Evolutionary conservation across 2,329 filamentous ascomycete species (phyloP).

Genomic region (Bimuria novae-zelandiae): DNA sequence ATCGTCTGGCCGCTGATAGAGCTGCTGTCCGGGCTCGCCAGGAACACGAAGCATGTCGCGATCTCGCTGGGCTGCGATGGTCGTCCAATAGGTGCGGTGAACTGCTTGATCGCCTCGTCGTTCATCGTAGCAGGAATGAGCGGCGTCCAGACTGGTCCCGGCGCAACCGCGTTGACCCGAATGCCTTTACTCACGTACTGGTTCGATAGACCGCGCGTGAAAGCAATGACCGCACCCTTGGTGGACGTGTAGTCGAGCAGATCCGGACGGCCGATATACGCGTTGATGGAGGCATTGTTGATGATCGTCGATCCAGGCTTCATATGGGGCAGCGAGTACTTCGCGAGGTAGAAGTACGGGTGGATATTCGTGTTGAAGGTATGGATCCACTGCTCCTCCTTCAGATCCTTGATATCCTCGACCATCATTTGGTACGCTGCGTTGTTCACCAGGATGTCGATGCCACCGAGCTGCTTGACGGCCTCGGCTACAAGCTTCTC

Average conservation of each 20-base stretch:
- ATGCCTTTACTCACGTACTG: constrained; percentile 75
- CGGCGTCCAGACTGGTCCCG: constrained; percentile 62
- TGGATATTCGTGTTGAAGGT: constrained; percentile 87
- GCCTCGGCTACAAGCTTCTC: constrained; percentile 70
- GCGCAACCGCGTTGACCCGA: constrained; percentile 75
- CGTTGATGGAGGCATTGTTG: constrained; percentile 85
- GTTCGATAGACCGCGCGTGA: constrained; percentile 77
- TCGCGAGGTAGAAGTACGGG: constrained; percentile 78
- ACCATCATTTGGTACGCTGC: constrained; percentile 75
- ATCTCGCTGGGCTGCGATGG: constrained; percentile 82
- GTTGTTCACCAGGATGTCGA: constrained; percentile 79
- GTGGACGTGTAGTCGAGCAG: constrained; percentile 82
- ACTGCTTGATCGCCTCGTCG: constrained; percentile 69
- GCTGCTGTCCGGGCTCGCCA: constrained; percentile 74
- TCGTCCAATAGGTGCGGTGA: constrained; percentile 74
- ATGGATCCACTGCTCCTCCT: constrained; percentile 77
- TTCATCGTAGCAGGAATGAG: constrained; percentile 50
- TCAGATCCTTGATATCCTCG: constrained; percentile 70
- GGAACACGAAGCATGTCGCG: constrained; percentile 79
- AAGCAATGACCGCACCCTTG: constrained; percentile 78
- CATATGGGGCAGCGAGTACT: constrained; percentile 77
- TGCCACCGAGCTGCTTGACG: constrained; percentile 65
- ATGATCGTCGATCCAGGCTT: constrained; percentile 75
- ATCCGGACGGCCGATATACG: constrained; percentile 78
- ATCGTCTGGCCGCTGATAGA: constrained; percentile 75